These are phyloP conservation scores for Daedaleopsis sinensis DNA, from an alignment of 768 basidiomycete genomes.

Conservation along the genomic window DNA sequence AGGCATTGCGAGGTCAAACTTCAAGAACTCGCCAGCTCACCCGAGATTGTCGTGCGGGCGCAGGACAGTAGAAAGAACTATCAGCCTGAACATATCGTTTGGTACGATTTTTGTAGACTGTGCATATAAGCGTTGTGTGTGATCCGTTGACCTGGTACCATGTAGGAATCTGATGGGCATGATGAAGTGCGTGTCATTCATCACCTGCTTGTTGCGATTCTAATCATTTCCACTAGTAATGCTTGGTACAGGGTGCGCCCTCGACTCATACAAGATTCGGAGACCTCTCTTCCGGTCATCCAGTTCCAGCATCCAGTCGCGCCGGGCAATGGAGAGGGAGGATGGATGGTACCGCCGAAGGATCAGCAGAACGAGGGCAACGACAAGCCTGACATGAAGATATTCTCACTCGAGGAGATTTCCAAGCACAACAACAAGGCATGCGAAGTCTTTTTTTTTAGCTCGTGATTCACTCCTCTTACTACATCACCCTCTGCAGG, in stretches of 20 bases:
- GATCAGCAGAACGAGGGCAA: neutral
- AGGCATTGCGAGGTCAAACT: constrained; percentile 24
- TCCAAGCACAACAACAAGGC: constrained; percentile 44
- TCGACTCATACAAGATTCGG: neutral
- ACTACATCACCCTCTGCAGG: constrained; percentile 22
- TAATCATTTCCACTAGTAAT: constrained; percentile 14
- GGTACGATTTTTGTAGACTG: constrained; percentile 3
- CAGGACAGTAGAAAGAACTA: constrained; percentile 19
- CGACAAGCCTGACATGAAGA: constrained; percentile 5
- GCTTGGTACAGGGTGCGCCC: constrained; percentile 25
- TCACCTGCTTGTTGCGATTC: neutral
- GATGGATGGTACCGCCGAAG: constrained; percentile 23
- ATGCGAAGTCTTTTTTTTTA: neutral
- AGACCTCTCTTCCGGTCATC: constrained; percentile 6
- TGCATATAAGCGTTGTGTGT: too few species aligned
- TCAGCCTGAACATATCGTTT: constrained; percentile 24
- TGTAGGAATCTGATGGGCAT: constrained; percentile 26
- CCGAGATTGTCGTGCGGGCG: constrained; percentile 21
- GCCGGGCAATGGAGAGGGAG: constrained; percentile 18
- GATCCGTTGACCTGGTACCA: neutral
- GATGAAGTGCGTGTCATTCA: constrained; percentile 21
- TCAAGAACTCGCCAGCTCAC: constrained; percentile 8
- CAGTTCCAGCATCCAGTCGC: constrained; percentile 23
- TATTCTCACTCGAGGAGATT: constrained; percentile 42
- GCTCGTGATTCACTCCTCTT: neutral